Conservation (phyloP, 2,329 filamentous ascomycete genomes). For the Sclerotinia nivalis region DNA sequence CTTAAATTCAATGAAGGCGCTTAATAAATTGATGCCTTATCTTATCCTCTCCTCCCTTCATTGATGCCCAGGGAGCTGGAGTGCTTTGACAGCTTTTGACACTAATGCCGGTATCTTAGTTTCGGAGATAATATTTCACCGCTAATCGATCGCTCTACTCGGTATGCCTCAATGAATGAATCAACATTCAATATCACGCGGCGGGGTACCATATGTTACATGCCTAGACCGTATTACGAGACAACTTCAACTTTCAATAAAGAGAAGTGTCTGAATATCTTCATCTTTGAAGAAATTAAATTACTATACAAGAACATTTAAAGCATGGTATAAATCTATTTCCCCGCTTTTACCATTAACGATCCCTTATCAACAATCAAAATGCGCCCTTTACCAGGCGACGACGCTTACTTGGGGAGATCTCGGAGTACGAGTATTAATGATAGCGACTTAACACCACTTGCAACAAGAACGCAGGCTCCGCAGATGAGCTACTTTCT, state of each 20-base stretch:
- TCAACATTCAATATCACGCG: slow-evolving; percentile 14
- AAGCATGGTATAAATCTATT: slow-evolving; percentile 29
- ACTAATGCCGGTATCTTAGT: slow-evolving; percentile 5
- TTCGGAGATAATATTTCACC: slow-evolving; percentile 13
- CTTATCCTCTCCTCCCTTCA: background rate
- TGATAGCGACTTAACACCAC: slow-evolving; percentile 44
- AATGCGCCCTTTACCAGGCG: slow-evolving; percentile 51
- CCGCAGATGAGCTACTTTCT: slow-evolving; percentile 55
- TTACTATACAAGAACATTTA: background rate
- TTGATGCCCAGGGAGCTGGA: background rate
- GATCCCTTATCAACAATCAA: slow-evolving; percentile 21
- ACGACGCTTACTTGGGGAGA: slow-evolving; percentile 46
- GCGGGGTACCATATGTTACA: slow-evolving; percentile 19
- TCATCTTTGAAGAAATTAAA: background rate
- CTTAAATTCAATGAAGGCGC: background rate
- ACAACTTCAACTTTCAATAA: slow-evolving; percentile 8
- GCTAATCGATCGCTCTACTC: background rate
- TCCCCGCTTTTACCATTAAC: slow-evolving; percentile 6
- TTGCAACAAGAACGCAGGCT: slow-evolving; percentile 40
- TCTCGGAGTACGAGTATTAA: slow-evolving; percentile 43
- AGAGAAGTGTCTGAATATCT: slow-evolving; percentile 8
- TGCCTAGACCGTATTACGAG: background rate
- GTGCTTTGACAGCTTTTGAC: background rate
- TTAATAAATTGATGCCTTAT: slow-evolving; percentile 12
- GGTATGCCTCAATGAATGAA: background rate